Percentiles rank a stretch among this genome's conserved stretches.
These are phyloP conservation scores for Auricularia sp. DNA, from an alignment of 768 basidiomycete genomes.

Conservation along the genomic window DNA sequence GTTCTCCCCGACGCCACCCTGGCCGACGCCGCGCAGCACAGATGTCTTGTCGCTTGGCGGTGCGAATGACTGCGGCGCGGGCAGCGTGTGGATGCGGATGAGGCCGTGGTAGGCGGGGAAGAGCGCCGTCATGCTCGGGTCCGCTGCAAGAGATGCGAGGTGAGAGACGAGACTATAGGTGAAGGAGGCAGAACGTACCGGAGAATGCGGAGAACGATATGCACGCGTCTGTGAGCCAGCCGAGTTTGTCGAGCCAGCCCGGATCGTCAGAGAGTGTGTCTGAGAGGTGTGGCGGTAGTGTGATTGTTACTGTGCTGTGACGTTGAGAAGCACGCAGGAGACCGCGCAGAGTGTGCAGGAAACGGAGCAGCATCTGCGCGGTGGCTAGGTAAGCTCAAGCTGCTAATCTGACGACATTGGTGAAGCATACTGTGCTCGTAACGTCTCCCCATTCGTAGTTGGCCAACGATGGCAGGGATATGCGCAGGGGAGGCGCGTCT, in stretches of 20 bases:
- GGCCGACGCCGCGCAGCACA: constrained; percentile 57
- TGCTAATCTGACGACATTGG: too few relatives aligned
- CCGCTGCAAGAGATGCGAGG: constrained; percentile 34
- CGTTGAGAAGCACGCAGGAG: constrained; percentile 48
- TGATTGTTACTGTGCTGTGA: constrained; percentile 59
- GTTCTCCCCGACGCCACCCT: constrained; percentile 78
- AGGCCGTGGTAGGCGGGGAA: constrained; percentile 87
- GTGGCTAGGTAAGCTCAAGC: not conserved
- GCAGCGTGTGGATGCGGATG: constrained; percentile 66
- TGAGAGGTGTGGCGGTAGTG: constrained; percentile 55
- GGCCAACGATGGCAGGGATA: constrained; percentile 56
- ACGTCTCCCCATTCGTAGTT: constrained; percentile 64
- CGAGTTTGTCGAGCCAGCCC: constrained; percentile 69
- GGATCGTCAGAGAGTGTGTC: constrained; percentile 47
- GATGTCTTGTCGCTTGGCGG: constrained; percentile 79
- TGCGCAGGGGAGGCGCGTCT: constrained; percentile 29
- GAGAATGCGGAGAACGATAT: constrained; percentile 71
- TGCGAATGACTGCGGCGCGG: constrained; percentile 61
- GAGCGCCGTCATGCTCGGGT: constrained; percentile 60
- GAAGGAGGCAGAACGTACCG: constrained; percentile 36
- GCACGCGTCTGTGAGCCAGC: constrained; percentile 69
- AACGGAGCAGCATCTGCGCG: constrained; percentile 56
- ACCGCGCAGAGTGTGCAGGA: constrained; percentile 58
- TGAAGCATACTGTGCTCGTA: constrained; percentile 37
- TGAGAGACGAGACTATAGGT: constrained; percentile 6